Evolutionary conservation across 2,329 filamentous ascomycete genomes (phyloP), one percentile per base, ranked within the genome.

Genomic region (Hortaea werneckii): DNA sequence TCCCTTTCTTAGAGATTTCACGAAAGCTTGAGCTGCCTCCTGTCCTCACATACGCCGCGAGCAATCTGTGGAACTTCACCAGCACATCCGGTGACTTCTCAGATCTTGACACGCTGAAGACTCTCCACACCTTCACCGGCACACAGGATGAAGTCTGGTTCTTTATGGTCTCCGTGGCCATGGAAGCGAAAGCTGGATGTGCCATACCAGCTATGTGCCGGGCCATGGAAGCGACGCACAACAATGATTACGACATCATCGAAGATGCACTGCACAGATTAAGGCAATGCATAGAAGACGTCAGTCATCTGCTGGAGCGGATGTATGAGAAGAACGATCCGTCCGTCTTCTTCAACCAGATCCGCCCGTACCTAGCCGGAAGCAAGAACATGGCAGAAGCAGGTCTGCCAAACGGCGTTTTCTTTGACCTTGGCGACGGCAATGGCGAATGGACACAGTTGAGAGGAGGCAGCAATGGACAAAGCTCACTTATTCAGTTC

Each of bases 91-190:
- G 78, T 37, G 79, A 58, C 29, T 44, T 92, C 46, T 85, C 90
- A 58, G 87, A 95, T 63, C 77, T 79, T 27, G 83, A 94, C 59
- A 95, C 95, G 57, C 74, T 96, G 45, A 80, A 85, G 20, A 89
- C 87, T 1, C 72, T 95, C 46, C 80, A 81, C 58, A 95, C 92
- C 11, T 90, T 95, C 59, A 96, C 90, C 6, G 92, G 92, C 42
- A 88, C 88, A 5, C 72, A 92, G 42, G 90, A 96, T 61, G 92
- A 98, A 68, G 94, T 90, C 48, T 98, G 92, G 92, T 98, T 98
- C 63, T 98, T 95, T 64, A 76, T 96, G 11, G 80, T 96, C 43
- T 95, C 88, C 0, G 85, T 95, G 3, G 92, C 90, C 52, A 95
- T 98, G 53, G 92, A 98, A 67, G 88, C 89, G 45, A 83, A 87